phyloP scores from a whole-genome alignment of 371 early-diverging fungal genomes.

The Syncephalis plumigaleata region DNA sequence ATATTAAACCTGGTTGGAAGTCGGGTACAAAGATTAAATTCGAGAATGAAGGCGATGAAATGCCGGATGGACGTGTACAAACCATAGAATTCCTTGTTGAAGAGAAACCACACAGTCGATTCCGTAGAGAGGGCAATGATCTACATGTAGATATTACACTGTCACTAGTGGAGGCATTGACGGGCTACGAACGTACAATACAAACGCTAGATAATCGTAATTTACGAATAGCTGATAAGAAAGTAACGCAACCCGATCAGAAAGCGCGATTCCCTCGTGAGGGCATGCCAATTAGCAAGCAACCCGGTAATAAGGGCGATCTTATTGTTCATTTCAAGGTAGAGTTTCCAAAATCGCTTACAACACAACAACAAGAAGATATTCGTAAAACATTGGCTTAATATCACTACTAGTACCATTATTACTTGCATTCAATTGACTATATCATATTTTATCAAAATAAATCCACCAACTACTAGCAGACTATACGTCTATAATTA shows the following conservation, averaged over 20 bases:
- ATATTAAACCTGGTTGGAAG: constrained; percentile 95
- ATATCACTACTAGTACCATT: background rate
- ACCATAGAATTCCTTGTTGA: constrained; percentile 90
- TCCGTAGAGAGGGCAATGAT: constrained; percentile 84
- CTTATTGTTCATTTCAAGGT: constrained; percentile 61
- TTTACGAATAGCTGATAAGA: constrained; percentile 34
- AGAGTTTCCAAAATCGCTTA: constrained; percentile 60
- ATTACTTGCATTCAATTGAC: too few species aligned
- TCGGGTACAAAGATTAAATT: constrained; percentile 95
- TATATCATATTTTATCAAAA: too few species aligned
- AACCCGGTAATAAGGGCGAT: constrained; percentile 71
- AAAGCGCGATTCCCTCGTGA: constrained; percentile 52
- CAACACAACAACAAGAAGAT: constrained; percentile 45
- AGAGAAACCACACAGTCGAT: constrained; percentile 79
- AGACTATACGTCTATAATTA: too few species aligned
- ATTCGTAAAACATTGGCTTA: constrained; percentile 28
- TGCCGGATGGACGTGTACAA: constrained; percentile 57
- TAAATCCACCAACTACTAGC: too few species aligned
- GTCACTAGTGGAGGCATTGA: constrained; percentile 59
- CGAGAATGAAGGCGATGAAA: constrained; percentile 84
- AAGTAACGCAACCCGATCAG: constrained; percentile 55
- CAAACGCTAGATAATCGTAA: constrained; percentile 61
- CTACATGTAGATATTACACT: constrained; percentile 46
- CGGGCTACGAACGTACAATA: constrained; percentile 59
- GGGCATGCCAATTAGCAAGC: constrained; percentile 88